Evolutionary conservation across 179 eudicot species (phyloP), one percentile per base, ranked within the genome.

Genomic region (Vitellaria paradoxa): DNA sequence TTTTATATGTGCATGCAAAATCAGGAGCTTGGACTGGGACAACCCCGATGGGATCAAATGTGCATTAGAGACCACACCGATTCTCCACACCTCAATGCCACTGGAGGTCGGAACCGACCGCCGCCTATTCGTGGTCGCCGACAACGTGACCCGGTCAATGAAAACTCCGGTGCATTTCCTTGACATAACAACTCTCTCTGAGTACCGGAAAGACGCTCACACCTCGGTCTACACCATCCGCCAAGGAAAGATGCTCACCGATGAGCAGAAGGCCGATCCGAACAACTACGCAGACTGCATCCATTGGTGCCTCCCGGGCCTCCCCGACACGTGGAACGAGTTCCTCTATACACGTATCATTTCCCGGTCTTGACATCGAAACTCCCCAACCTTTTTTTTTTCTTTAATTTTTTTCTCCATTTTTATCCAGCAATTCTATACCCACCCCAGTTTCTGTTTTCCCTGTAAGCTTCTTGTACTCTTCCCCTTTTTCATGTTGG

Each of bases 241-340:
- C 0, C 97, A 91, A 56, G 97, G 99, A 7, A 89, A 93, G 75
- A 78, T 91, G 86, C 73, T 95, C 5, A 87, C 90, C 1, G 79
- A 84, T 5, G 96, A 91, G 55, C 97, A 95, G 6, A 84, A 91
- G 61, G 86, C 96, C 0, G 96, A 93, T 49, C 99, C 99, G 3
- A 78, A 73, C 2, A 77, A 76, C 0, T 95, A 83, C 26, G 97
- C 99, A 0, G 99, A 95, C 79, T 95, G 99, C 68, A 95, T 95
- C 37, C 99, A 95, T 50, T 95, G 99, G 99, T 95, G 99, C 74
- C 87, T 95, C 11, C 99, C 99, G 0, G 99, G 99, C 5, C 61
- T 95, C 37, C 99, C 99, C 4, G 99, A 95, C 79, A 90, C 86
- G 2, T 95, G 99, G 99, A 95, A 95, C 10, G 97, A 95, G 91